Percentiles rank a stretch among this genome's conserved stretches.
These are phyloP conservation scores for Aspergillus cejpii DNA, from an alignment of 2,329 filamentous ascomycete species.

Conservation along the genomic window DNA sequence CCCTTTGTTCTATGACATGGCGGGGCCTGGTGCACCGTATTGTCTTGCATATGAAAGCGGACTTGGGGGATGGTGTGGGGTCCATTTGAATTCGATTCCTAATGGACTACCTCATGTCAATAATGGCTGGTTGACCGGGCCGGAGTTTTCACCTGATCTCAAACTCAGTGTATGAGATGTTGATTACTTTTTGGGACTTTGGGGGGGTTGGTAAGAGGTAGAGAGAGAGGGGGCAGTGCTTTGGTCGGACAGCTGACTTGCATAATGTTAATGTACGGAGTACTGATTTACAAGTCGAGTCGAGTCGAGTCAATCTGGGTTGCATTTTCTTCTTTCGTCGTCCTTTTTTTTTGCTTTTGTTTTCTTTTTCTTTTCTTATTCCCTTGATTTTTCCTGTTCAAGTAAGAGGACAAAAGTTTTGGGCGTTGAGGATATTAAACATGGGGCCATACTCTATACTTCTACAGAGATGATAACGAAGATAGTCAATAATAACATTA, in stretches of 20 bases:
- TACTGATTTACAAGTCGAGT: too few species aligned
- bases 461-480: background rate
- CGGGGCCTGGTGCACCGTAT: slow-evolving; percentile 13
- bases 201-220: background rate
- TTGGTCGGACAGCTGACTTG: slow-evolving; percentile 6
- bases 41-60: slow-evolving; percentile 17
- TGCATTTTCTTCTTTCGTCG: background rate
- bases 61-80: slow-evolving; percentile 16
- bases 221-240: background rate
- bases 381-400: slow-evolving; percentile 4
- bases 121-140: slow-evolving; percentile 12
- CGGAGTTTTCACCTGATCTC: slow-evolving; percentile 16
- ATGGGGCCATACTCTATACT: too few species aligned
- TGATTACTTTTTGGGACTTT: background rate
- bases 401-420: slow-evolving; percentile 1
- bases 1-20: slow-evolving; percentile 25
- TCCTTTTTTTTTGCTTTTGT: slow-evolving; percentile 3
- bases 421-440: background rate
- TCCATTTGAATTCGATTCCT: slow-evolving; percentile 11
- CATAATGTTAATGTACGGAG: slow-evolving; percentile 5
- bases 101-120: background rate
- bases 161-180: slow-evolving; percentile 12
- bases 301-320: slow-evolving; percentile 1
- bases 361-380: background rate
- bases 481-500: background rate